Evolutionary conservation across 345 rosid genomes (phyloP).

Genomic region (Dimocarpus longan): DNA sequence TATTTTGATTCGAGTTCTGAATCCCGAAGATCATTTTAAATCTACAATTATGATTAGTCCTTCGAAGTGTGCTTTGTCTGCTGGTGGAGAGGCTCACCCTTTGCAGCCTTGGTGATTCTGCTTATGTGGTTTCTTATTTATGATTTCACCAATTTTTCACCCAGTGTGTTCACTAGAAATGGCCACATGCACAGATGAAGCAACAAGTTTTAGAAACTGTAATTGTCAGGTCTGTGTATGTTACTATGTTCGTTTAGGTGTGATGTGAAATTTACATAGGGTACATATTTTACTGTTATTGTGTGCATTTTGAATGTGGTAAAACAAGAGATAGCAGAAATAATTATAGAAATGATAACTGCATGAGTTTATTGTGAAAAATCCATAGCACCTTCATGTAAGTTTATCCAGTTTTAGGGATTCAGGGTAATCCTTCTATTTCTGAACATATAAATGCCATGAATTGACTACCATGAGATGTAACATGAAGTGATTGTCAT

Average conservation of each 20-base stretch:
- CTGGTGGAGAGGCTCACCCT: background rate
- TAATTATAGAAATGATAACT: background rate
- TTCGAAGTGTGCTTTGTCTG: background rate
- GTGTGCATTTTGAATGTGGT: background rate
- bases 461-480: background rate
- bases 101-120: background rate
- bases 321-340: background rate
- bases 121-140: background rate
- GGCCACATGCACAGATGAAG: background rate
- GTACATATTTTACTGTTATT: conserved; percentile 4
- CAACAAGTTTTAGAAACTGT: background rate
- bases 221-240: background rate
- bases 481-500: background rate
- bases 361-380: background rate
- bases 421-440: background rate
- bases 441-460: background rate
- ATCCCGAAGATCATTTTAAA: background rate
- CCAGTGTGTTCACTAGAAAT: background rate
- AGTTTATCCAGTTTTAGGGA: background rate
- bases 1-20: background rate
- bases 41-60: background rate
- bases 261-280: too few relatives aligned
- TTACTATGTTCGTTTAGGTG: too few relatives aligned
- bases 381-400: background rate
- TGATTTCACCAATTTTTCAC: background rate